Conservation (phyloP, 2,329 filamentous ascomycete genomes). For the Penicillium sp. region DNA sequence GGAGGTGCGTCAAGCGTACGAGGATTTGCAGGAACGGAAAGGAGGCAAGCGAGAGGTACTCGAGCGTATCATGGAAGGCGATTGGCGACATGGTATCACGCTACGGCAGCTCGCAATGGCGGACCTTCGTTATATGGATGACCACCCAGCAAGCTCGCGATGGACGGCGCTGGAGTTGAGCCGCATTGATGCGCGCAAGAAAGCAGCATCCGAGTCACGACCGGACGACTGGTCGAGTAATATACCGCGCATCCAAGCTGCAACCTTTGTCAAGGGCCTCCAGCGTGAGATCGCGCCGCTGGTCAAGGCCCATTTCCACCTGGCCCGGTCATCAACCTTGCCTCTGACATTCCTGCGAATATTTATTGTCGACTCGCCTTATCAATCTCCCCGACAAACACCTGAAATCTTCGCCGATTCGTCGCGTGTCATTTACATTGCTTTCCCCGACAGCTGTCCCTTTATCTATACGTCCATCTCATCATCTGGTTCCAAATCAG, state of each 20-base stretch:
- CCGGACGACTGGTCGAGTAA: constrained; percentile 33
- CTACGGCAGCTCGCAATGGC: constrained; percentile 52
- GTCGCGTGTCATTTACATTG: constrained; percentile 68
- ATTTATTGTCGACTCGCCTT: constrained; percentile 73
- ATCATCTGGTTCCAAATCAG: constrained; percentile 37
- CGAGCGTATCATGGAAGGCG: constrained; percentile 52
- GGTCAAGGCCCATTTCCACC: constrained; percentile 76
- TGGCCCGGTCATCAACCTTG: constrained; percentile 60
- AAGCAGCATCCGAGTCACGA: constrained; percentile 16
- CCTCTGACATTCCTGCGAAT: constrained; percentile 70
- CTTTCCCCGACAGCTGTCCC: constrained; percentile 74
- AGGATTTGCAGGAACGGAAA: constrained; percentile 52
- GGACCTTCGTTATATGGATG: constrained; percentile 50
- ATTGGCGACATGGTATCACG: constrained; percentile 52
- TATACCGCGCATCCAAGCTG: constrained; percentile 68
- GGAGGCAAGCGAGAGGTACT: constrained; percentile 51
- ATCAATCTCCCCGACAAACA: constrained; percentile 51
- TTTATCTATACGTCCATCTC: constrained; percentile 61
- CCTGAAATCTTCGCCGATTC: constrained; percentile 49
- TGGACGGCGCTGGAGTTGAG: constrained; percentile 51
- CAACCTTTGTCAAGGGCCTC: constrained; percentile 70
- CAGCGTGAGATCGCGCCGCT: constrained; percentile 69
- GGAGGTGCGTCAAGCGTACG: constrained; percentile 62
- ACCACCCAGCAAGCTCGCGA: constrained; percentile 47
- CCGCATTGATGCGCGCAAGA: constrained; percentile 19